Conservation (phyloP, 225 moss, liverwort and hornwort genomes). For the Pleurozium schreberi region DNA sequence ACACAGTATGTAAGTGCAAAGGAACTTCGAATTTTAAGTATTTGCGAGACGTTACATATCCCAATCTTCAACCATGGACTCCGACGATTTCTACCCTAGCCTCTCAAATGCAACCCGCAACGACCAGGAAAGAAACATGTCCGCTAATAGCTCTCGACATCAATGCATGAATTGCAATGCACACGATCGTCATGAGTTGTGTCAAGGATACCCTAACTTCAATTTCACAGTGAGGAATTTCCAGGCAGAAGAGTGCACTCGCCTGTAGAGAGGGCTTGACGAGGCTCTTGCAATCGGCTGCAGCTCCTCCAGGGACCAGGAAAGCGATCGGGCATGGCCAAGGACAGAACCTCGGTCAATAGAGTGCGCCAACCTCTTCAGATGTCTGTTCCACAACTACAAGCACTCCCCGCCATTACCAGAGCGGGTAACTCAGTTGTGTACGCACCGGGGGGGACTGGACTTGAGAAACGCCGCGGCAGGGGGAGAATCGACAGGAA, state of each 20-base stretch:
- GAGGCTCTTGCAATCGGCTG: neutral
- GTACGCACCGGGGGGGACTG: too few species aligned
- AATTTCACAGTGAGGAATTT: neutral
- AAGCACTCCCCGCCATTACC: slow-evolving; percentile 32
- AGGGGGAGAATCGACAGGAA: too few species aligned
- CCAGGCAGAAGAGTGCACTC: neutral
- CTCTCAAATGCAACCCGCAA: neutral
- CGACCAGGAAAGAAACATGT: neutral
- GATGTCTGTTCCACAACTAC: slow-evolving; percentile 54
- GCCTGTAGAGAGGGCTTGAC: neutral
- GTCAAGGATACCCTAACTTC: neutral
- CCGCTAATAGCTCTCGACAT: too few species aligned
- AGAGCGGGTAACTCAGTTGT: too few species aligned
- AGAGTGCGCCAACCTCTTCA: slow-evolving; percentile 50
- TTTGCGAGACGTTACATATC: too few species aligned
- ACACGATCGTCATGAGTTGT: neutral
- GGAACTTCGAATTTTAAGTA: too few species aligned
- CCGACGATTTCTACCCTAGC: neutral
- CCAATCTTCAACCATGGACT: neutral
- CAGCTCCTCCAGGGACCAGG: neutral
- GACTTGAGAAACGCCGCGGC: too few species aligned
- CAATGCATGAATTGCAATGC: neutral
- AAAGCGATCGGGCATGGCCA: slow-evolving; percentile 44
- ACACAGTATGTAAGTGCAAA: too few species aligned
- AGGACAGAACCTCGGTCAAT: slow-evolving; percentile 11